A percentile compares a stretch with the other conserved stretches of the same genome.
phyloP scores from a whole-genome alignment of 108 stramenopile species.

The Skeletonema costatum region DNA sequence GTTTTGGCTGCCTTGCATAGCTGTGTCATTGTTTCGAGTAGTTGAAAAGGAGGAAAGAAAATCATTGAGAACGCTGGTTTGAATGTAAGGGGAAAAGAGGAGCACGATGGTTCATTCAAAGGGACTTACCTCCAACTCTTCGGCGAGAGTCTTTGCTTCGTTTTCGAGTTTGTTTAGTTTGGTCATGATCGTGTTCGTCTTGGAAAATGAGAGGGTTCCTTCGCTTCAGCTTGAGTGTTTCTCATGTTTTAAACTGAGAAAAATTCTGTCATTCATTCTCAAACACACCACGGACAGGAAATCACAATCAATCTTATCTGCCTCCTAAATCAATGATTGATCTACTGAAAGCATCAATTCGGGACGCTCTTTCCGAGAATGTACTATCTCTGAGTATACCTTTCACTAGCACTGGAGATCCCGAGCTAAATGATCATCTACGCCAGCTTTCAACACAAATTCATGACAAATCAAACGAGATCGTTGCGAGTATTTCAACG shows the following conservation, averaged over 20 bases:
- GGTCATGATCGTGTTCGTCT: neutral
- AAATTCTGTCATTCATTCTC: too few species aligned
- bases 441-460: slow-evolving; percentile 16
- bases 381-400: neutral
- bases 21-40: neutral
- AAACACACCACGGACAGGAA: too few species aligned
- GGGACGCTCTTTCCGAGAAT: slow-evolving; percentile 1
- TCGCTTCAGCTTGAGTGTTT: too few species aligned
- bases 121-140: neutral
- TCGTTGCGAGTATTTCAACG: slow-evolving; percentile 8
- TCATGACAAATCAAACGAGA: slow-evolving; percentile 9
- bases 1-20: neutral
- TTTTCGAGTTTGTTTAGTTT: neutral
- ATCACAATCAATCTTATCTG: too few species aligned
- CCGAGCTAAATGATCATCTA: neutral
- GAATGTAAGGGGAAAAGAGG: neutral
- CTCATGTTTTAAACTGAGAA: too few species aligned
- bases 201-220: neutral
- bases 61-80: neutral
- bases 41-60: neutral
- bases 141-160: slow-evolving; percentile 2
- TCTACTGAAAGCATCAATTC: neutral
- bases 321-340: neutral
- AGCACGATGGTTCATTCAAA: neutral
- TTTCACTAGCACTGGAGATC: neutral